phyloP scores from a whole-genome alignment of 1,139 yeast species.

The Kodamaea derodonti region DNA sequence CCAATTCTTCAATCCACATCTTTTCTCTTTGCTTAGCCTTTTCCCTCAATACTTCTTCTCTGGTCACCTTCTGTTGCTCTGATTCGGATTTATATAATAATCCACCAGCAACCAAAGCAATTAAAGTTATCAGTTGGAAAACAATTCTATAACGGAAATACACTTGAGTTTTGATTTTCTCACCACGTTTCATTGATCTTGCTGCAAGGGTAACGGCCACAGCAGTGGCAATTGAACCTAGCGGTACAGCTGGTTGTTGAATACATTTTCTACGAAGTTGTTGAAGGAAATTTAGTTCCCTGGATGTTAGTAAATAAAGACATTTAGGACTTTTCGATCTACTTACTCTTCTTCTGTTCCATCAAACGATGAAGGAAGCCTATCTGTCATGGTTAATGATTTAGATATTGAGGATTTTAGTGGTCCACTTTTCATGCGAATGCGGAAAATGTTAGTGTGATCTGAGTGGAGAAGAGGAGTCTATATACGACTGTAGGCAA shows the following conservation, averaged over 20 bases:
- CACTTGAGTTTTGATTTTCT: constrained; percentile 70
- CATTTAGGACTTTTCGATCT: no score
- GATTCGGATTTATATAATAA: constrained; percentile 51
- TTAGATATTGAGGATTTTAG: no score
- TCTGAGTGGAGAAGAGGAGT: background rate
- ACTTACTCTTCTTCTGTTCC: constrained; percentile 11
- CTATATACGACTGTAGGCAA: no score
- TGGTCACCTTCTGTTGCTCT: constrained; percentile 40
- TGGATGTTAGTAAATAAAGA: constrained; percentile 15
- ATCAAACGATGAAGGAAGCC: constrained; percentile 22
- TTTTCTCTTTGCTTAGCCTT: constrained; percentile 82
- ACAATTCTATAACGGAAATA: constrained; percentile 91
- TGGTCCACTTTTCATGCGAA: background rate
- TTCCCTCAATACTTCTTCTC: constrained; percentile 60
- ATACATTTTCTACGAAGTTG: constrained; percentile 38
- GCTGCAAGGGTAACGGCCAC: constrained; percentile 82
- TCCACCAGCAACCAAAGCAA: constrained; percentile 81
- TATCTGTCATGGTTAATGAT: constrained; percentile 4
- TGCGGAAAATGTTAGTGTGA: background rate
- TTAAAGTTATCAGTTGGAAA: constrained; percentile 76
- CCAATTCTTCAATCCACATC: constrained; percentile 86
- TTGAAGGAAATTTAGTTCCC: constrained; percentile 19
- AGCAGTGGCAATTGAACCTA: constrained; percentile 74
- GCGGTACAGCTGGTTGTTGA: constrained; percentile 77
- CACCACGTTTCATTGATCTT: constrained; percentile 67